Evolutionary conservation across 306 rosid species (phyloP).

Genomic region (Acacia confusa): DNA sequence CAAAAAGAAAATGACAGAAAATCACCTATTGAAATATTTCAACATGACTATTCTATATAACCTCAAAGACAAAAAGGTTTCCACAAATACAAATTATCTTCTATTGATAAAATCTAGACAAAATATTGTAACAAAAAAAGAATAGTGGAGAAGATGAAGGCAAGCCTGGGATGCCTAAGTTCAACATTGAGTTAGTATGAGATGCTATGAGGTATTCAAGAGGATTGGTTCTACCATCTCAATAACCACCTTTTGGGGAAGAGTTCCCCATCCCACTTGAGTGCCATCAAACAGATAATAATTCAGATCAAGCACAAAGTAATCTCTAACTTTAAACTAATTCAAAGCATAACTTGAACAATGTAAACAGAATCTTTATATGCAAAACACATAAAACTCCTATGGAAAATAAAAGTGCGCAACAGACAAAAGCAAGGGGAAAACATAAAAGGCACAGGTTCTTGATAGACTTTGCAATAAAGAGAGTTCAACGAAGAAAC

Average conservation of each 20-base stretch:
- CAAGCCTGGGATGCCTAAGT: no score
- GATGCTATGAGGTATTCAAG: not conserved
- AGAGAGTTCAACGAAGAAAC: conserved; percentile 6
- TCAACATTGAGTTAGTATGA: not conserved
- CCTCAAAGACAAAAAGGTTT: not conserved
- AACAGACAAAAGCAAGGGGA: not conserved
- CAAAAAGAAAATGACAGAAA: not conserved
- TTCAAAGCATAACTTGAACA: not conserved
- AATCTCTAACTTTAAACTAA: not conserved
- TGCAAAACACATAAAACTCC: not conserved
- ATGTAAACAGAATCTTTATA: not conserved
- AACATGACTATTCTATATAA: not conserved
- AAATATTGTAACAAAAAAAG: not conserved
- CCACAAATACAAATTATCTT: not conserved
- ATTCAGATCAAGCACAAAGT: not conserved
- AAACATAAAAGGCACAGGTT: not conserved
- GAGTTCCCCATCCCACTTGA: not conserved
- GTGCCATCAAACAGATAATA: not conserved
- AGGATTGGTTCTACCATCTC: not conserved
- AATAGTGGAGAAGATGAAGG: not conserved
- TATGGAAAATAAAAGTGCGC: not conserved
- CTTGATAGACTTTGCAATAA: conserved; percentile 20
- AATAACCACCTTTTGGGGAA: not conserved
- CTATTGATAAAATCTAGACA: not conserved
- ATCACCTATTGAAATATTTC: not conserved